phyloP scores from a whole-genome alignment of 257 asterid species.

The Thymus quinquecostatus region DNA sequence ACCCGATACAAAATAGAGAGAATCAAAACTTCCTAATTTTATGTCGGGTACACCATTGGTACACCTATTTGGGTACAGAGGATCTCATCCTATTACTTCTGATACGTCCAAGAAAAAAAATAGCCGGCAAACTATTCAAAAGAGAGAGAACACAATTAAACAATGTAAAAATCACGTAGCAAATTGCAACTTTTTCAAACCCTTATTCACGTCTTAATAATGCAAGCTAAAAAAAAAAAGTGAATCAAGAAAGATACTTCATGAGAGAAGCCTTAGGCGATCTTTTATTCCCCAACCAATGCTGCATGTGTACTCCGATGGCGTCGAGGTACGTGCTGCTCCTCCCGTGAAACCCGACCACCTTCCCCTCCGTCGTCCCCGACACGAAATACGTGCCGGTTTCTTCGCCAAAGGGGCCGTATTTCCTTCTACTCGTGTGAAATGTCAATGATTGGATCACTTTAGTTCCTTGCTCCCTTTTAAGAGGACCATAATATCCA shows the following conservation, averaged over 20 bases:
- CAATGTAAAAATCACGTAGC: too few species aligned
- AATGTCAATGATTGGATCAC: conserved; percentile 70
- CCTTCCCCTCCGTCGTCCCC: conserved; percentile 76
- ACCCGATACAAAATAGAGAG: too few species aligned
- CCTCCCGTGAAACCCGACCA: conserved; percentile 85
- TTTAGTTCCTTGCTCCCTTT: conserved; percentile 46
- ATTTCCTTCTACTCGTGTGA: conserved; percentile 55
- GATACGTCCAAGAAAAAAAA: too few species aligned
- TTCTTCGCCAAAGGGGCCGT: conserved; percentile 80
- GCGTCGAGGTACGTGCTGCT: conserved; percentile 78
- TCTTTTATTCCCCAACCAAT: conserved; percentile 77
- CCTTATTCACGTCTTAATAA: not conserved
- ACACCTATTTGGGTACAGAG: too few species aligned
- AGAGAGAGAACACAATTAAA: too few species aligned
- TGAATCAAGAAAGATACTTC: conserved; percentile 50
- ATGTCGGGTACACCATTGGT: too few species aligned
- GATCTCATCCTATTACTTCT: too few species aligned
- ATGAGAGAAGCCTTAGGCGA: conserved; percentile 41
- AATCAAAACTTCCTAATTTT: too few species aligned
- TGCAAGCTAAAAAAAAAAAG: not conserved
- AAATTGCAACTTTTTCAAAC: not conserved
- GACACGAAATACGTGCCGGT: conserved; percentile 66
- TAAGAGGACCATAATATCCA: conserved; percentile 63
- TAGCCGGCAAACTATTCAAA: too few species aligned
- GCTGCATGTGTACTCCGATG: conserved; percentile 89